phyloP scores from a whole-genome alignment of 176 grass and related monocot species.

The Sorghum bicolor region DNA sequence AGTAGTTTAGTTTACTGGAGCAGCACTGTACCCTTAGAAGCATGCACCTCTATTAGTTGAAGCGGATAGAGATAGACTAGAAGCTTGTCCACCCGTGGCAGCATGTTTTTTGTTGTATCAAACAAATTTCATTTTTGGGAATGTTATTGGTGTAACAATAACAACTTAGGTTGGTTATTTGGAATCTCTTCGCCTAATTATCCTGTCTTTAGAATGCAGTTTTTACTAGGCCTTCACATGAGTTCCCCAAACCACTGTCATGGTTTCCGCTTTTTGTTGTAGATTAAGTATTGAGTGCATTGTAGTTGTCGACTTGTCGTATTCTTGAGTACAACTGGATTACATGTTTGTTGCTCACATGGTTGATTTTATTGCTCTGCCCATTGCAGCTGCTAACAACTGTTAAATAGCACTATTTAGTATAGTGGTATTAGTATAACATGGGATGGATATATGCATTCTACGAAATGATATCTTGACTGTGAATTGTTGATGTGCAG shows the following conservation, averaged over 20 bases:
- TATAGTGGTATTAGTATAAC: background rate
- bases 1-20: background rate
- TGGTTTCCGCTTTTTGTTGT: background rate
- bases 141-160: background rate
- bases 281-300: background rate
- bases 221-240: background rate
- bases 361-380: slow-evolving; percentile 3
- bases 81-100: background rate
- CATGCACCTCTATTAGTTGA: background rate
- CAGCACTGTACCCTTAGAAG: background rate
- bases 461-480: background rate
- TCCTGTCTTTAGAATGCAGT: background rate
- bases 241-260: background rate
- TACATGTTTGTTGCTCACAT: background rate
- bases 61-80: background rate
- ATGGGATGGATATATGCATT: slow-evolving; percentile 4
- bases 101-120: background rate
- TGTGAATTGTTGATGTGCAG: background rate
- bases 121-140: background rate
- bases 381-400: background rate
- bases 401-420: slow-evolving; percentile 11
- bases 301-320: background rate
- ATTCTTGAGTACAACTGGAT: background rate
- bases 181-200: background rate
- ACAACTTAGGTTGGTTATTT: background rate